Conservation (phyloP, 1,284 basidiomycete genomes). For the Phenoliferia sp. region DNA sequence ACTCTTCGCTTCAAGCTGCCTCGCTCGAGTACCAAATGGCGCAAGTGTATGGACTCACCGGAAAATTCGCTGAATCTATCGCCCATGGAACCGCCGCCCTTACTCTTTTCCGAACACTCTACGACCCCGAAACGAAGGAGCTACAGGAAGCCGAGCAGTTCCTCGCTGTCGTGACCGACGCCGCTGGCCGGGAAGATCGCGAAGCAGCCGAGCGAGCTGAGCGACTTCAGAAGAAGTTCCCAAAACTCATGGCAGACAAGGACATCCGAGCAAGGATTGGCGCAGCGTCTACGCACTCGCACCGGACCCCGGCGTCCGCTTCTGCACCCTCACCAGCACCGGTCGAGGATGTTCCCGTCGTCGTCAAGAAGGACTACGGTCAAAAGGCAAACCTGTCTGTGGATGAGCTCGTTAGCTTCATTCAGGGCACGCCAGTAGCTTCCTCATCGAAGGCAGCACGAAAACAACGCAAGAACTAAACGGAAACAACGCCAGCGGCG, state of each 20-base stretch:
- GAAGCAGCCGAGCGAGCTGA: conserved; percentile 42
- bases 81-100: conserved; percentile 42
- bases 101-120: conserved; percentile 43
- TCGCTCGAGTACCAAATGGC: conserved; percentile 43
- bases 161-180: conserved; percentile 41
- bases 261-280: neutral
- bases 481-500: neutral
- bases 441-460: neutral
- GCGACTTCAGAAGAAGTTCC: conserved; percentile 44
- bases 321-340: neutral
- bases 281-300: neutral
- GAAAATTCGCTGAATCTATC: conserved; percentile 43
- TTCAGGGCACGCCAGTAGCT: conserved; percentile 27
- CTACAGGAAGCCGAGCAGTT: conserved; percentile 34
- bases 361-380: conserved; percentile 33
- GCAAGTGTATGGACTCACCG: conserved; percentile 40
- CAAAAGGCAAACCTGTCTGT: conserved; percentile 43
- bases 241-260: conserved; percentile 41
- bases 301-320: conserved; percentile 24
- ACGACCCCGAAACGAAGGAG: conserved; percentile 46
- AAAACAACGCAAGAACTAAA: neutral
- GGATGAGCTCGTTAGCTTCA: conserved; percentile 48
- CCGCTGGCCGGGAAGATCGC: conserved; percentile 40
- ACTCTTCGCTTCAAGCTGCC: conserved; percentile 42
- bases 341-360: neutral